These are phyloP conservation scores for Leersia perrieri DNA, from an alignment of 176 grass and related monocot species.

Conservation along the genomic window DNA sequence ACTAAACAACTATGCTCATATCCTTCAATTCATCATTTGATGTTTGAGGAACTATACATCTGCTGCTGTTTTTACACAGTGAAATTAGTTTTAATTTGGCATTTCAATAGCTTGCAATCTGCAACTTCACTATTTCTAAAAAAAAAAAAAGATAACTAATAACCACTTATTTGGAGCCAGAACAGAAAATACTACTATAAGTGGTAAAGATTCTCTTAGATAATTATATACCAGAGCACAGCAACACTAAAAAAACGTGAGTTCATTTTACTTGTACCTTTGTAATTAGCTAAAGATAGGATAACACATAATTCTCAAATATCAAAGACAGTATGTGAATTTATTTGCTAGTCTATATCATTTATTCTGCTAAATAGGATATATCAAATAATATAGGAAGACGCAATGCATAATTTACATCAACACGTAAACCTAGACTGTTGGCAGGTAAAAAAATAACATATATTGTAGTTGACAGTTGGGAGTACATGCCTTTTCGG, in stretches of 20 bases:
- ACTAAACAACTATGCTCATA: background rate
- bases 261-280: background rate
- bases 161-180: background rate
- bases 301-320: background rate
- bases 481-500: background rate
- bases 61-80: background rate
- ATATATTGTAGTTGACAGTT: conserved; percentile 8
- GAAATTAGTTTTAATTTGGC: background rate
- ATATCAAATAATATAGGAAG: background rate
- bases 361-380: background rate
- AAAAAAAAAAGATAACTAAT: background rate
- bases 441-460: background rate
- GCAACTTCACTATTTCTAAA: background rate
- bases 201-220: background rate
- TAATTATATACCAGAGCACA: background rate
- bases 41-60: background rate
- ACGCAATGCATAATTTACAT: conserved; percentile 17
- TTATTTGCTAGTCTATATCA: conserved; percentile 1
- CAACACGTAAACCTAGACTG: conserved; percentile 13
- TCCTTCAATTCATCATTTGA: background rate
- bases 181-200: background rate
- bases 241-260: background rate
- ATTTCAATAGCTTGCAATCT: background rate
- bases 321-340: conserved; percentile 14
- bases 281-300: background rate